Percentiles rank a stretch among this genome's conserved stretches.
Conservation (phyloP, 2,329 filamentous ascomycete genomes). For the Fusarium anthophilum region DNA sequence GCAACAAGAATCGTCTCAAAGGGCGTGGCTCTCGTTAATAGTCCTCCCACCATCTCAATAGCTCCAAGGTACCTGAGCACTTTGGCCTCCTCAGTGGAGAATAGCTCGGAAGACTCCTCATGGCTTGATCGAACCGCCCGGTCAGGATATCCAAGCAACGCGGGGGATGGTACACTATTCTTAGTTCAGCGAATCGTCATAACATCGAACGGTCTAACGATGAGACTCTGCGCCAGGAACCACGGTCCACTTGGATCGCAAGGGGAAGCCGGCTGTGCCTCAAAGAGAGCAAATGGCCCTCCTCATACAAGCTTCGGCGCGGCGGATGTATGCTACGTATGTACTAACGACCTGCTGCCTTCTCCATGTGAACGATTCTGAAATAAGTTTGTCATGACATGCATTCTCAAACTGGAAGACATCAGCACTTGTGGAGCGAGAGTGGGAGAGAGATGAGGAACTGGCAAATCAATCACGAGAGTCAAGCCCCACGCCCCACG, state of each 20-base stretch:
- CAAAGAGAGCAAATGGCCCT: slow-evolving; percentile 13
- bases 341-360: slow-evolving; percentile 20
- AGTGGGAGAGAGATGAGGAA: slow-evolving; percentile 39
- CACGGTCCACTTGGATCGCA: slow-evolving; percentile 31
- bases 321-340: slow-evolving; percentile 15
- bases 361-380: slow-evolving; percentile 38
- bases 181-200: slow-evolving; percentile 41
- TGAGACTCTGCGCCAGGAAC: slow-evolving; percentile 32
- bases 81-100: slow-evolving; percentile 42
- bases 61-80: slow-evolving; percentile 36
- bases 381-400: slow-evolving; percentile 45
- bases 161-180: slow-evolving; percentile 39
- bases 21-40: slow-evolving; percentile 28
- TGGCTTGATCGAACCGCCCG: slow-evolving; percentile 22
- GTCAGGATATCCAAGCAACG: slow-evolving; percentile 34
- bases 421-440: slow-evolving; percentile 44
- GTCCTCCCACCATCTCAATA: slow-evolving; percentile 22
- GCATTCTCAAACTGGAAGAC: slow-evolving; percentile 31
- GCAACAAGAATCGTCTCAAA: slow-evolving; percentile 19
- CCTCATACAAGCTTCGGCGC: slow-evolving; percentile 24
- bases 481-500: slow-evolving; percentile 43
- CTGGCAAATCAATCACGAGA: slow-evolving; percentile 41
- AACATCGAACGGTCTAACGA: slow-evolving; percentile 18
- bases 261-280: slow-evolving; percentile 18
- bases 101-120: slow-evolving; percentile 35